Percentiles rank a stretch among this genome's conserved stretches.
Evolutionary conservation across 108 stramenopile species (phyloP).

Genomic region (Epipyxis sp.): DNA sequence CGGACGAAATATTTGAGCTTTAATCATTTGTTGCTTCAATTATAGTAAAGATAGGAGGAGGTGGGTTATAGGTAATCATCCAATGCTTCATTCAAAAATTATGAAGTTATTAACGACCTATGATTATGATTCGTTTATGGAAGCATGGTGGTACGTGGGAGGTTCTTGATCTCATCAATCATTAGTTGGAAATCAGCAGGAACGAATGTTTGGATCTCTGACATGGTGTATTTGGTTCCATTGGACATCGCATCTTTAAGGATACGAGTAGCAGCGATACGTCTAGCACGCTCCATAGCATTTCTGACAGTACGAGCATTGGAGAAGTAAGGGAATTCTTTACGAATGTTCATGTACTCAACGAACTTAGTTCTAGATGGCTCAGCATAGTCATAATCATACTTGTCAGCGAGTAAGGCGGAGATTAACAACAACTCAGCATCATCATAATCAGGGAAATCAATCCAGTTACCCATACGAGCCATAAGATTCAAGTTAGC

Average conservation of each 20-base stretch:
- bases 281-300: constrained; percentile 95
- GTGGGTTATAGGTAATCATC: no score
- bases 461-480: constrained; percentile 97
- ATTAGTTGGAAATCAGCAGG: constrained; percentile 86
- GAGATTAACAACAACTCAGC: constrained; percentile 92
- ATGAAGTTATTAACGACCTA: no score
- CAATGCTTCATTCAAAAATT: no score
- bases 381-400: constrained; percentile 79
- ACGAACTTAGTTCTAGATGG: constrained; percentile 73
- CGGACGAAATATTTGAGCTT: no score
- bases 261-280: constrained; percentile 91
- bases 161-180: constrained; percentile 74
- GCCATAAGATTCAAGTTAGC: constrained; percentile 76
- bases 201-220: constrained; percentile 76
- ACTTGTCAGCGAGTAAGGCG: constrained; percentile 69
- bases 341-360: constrained; percentile 80
- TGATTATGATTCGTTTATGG: background rate
- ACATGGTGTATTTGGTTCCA: constrained; percentile 68
- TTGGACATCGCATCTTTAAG: constrained; percentile 86
- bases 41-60: background rate
- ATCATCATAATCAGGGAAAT: constrained; percentile 92
- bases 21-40: no score
- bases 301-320: constrained; percentile 96
- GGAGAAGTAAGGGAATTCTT: constrained; percentile 94
- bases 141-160: background rate